Evolutionary conservation across 768 basidiomycete genomes (phyloP).

Genomic region (Calocybe cyanea): DNA sequence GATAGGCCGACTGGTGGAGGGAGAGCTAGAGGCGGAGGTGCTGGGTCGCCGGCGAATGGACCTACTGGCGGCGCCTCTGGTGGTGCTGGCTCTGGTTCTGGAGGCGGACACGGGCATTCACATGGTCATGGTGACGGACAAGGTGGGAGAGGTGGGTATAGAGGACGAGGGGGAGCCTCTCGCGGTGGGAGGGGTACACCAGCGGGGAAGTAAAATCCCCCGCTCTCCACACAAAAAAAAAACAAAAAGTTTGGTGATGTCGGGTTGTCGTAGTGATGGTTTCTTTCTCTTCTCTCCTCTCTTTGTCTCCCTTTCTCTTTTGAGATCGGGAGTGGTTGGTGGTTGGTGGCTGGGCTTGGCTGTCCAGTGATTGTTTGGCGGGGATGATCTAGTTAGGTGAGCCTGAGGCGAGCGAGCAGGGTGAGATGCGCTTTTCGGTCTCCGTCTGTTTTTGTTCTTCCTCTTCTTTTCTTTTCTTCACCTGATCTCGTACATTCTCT

Average conservation of each 20-base stretch:
- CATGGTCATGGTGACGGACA: no score
- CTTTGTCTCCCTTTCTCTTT: no score
- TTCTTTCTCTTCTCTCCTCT: no score
- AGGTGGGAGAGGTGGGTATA: conserved; percentile 25
- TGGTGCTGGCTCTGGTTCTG: no score
- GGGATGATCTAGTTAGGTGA: background rate
- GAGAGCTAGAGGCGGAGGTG: conserved; percentile 61
- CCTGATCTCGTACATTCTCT: background rate
- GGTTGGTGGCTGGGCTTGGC: no score
- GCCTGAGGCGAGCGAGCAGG: background rate
- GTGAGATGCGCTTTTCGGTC: background rate
- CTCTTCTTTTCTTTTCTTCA: background rate
- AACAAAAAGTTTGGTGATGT: no score
- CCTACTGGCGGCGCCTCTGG: conserved; percentile 20
- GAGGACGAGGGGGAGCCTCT: conserved; percentile 22
- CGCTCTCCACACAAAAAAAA: no score
- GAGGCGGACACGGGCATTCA: no score
- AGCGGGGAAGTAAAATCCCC: conserved; percentile 14
- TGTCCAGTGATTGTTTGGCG: background rate
- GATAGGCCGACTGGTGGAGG: conserved; percentile 59
- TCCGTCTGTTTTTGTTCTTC: background rate
- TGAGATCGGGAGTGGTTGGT: no score
- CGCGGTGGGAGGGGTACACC: conserved; percentile 28
- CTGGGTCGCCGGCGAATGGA: conserved; percentile 46
- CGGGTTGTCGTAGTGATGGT: no score